Conservation (phyloP, 73 alveolate species). For the Stentor coeruleus region DNA sequence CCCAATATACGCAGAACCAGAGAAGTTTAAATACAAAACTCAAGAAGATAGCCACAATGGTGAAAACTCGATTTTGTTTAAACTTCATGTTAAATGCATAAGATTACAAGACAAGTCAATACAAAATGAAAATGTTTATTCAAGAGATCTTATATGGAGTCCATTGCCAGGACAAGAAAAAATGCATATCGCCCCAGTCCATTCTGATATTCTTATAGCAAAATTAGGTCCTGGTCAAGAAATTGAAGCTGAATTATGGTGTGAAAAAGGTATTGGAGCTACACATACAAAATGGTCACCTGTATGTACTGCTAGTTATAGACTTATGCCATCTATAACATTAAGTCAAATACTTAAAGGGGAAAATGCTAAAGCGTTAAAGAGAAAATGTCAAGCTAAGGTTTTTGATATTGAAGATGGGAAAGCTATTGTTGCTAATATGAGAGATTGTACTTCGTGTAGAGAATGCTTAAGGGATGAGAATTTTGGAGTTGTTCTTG, state of each 20-base stretch:
- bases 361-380: slow-evolving; percentile 79
- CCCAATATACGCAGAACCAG: slow-evolving; percentile 94
- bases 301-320: slow-evolving; percentile 93
- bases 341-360: slow-evolving; percentile 58
- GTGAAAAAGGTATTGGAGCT: slow-evolving; percentile 94
- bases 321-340: slow-evolving; percentile 78
- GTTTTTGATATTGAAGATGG: slow-evolving; percentile 87
- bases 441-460: slow-evolving; percentile 92
- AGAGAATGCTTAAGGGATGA: slow-evolving; percentile 95
- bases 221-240: slow-evolving; percentile 95
- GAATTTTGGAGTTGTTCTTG: slow-evolving; percentile 69
- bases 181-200: slow-evolving; percentile 73
- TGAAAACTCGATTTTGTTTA: slow-evolving; percentile 26
- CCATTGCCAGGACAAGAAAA: slow-evolving; percentile 77
- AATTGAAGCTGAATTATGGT: slow-evolving; percentile 80
- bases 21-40: slow-evolving; percentile 50
- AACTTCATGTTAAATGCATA: slow-evolving; percentile 19
- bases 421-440: slow-evolving; percentile 78
- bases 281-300: slow-evolving; percentile 99
- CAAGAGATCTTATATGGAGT: slow-evolving; percentile 72
- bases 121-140: slow-evolving; percentile 38
- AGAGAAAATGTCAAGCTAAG: slow-evolving; percentile 79
- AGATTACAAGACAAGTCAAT: not conserved
- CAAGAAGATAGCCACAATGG: not conserved
- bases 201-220: slow-evolving; percentile 87